Evolutionary conservation across 2,329 filamentous ascomycete species (phyloP).

Genomic region (Alternaria gaisen): DNA sequence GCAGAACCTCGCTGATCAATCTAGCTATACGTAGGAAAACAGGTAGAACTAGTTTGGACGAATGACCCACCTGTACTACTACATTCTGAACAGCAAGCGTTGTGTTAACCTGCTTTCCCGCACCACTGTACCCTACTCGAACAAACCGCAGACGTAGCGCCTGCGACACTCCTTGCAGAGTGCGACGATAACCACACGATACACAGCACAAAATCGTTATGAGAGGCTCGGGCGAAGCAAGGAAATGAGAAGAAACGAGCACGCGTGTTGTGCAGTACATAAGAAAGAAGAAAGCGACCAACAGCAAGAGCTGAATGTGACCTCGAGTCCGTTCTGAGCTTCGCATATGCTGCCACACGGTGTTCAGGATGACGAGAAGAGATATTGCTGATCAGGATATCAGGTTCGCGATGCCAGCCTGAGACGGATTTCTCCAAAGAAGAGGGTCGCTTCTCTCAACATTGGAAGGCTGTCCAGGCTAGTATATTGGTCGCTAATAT

Average conservation of each 20-base stretch:
- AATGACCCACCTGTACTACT: neutral
- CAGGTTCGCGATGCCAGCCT: neutral
- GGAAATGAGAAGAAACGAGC: neutral
- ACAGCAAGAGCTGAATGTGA: neutral
- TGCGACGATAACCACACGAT: neutral
- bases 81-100: neutral
- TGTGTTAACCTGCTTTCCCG: neutral
- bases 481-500: conserved; percentile 1
- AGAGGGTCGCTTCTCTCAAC: neutral
- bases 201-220: neutral
- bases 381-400: neutral
- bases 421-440: neutral
- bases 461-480: neutral
- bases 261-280: neutral
- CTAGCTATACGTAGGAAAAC: neutral
- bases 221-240: neutral
- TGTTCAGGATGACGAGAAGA: neutral
- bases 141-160: neutral
- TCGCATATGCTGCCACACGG: neutral
- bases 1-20: neutral
- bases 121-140: neutral
- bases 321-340: neutral
- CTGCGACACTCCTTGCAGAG: neutral
- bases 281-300: neutral
- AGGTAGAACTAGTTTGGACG: neutral